Evolutionary conservation across 1,284 basidiomycete genomes (phyloP).

Genomic region (Trichosporon ovoides): DNA sequence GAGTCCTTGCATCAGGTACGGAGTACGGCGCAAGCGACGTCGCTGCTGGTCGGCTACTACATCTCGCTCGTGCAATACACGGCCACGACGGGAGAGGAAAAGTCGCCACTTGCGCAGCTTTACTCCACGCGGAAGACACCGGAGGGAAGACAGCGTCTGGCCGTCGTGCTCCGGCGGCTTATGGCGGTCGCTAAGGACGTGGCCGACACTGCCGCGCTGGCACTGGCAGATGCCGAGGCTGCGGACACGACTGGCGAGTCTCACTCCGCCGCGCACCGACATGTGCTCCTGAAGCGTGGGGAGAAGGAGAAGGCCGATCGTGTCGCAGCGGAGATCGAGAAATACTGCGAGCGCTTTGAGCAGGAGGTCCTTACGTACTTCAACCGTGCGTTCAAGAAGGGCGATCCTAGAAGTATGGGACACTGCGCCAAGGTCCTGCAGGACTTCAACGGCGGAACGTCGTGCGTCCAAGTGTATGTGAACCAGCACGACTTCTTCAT

Average conservation of each 20-base stretch:
- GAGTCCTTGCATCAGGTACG: conserved; percentile 90
- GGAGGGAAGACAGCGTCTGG: conserved; percentile 80
- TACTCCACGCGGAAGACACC: conserved; percentile 58
- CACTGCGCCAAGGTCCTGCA: conserved; percentile 95
- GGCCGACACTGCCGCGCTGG: conserved; percentile 38
- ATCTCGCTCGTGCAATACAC: conserved; percentile 86
- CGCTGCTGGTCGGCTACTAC: conserved; percentile 92
- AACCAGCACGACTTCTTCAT: conserved; percentile 99
- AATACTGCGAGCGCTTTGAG: conserved; percentile 96
- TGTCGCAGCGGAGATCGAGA: conserved; percentile 66
- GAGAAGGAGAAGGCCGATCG: conserved; percentile 48
- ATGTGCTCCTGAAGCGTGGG: conserved; percentile 20
- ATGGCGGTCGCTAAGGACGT: conserved; percentile 81
- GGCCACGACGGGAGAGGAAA: conserved; percentile 50
- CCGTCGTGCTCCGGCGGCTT: conserved; percentile 80
- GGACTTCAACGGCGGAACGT: conserved; percentile 95
- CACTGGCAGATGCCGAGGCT: conserved; percentile 60
- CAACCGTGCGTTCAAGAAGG: conserved; percentile 88
- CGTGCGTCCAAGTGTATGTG: conserved; percentile 97
- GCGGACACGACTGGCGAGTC: conserved; percentile 18
- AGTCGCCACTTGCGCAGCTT: conserved; percentile 43
- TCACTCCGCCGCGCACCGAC: conserved; percentile 7
- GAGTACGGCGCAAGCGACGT: conserved; percentile 86
- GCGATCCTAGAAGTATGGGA: conserved; percentile 99
- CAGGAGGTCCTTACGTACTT: conserved; percentile 97